A percentile compares a stretch with the other conserved stretches of the same genome.
Conservation (phyloP, 345 rosid genomes). For the Boechera stricta region DNA sequence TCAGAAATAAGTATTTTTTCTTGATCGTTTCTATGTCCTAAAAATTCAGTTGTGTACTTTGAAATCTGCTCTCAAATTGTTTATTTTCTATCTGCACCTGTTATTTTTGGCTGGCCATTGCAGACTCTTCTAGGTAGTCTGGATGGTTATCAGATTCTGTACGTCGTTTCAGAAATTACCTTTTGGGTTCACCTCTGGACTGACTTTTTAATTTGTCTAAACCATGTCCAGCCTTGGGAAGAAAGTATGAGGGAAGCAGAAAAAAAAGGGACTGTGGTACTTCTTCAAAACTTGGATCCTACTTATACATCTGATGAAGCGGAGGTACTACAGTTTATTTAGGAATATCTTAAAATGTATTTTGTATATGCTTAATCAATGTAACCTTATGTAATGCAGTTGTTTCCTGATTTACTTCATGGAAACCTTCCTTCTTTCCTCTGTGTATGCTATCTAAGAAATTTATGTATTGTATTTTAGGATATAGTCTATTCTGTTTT, state of each 20-base stretch:
- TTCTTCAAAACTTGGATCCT: conserved; percentile 81
- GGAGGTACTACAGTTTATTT: conserved; percentile 57
- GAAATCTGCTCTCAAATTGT: conserved; percentile 4
- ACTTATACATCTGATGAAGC: conserved; percentile 67
- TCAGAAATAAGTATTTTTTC: conserved; percentile 8
- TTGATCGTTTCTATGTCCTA: conserved; percentile 9
- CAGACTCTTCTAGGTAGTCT: conserved; percentile 21
- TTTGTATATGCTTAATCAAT: not conserved
- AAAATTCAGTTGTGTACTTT: conserved; percentile 4
- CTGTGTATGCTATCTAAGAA: conserved; percentile 15
- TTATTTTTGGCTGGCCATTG: conserved; percentile 20
- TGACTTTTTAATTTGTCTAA: conserved; percentile 31
- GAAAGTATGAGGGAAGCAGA: conserved; percentile 62
- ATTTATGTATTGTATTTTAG: conserved; percentile 47
- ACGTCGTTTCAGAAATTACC: conserved; percentile 6
- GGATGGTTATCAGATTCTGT: conserved; percentile 21
- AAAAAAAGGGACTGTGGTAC: conserved; percentile 60
- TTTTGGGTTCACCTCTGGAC: not conserved
- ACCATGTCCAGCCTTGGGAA: conserved; percentile 71
- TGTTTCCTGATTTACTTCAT: conserved; percentile 11
- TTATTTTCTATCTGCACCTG: not conserved
- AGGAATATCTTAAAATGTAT: not conserved
- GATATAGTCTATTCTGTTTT: conserved; percentile 70
- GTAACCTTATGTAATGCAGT: not conserved
- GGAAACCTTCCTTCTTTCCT: conserved; percentile 23